These are phyloP conservation scores for Trebouxia sp. DNA, from an alignment of 139 green algal species.

Conservation along the genomic window DNA sequence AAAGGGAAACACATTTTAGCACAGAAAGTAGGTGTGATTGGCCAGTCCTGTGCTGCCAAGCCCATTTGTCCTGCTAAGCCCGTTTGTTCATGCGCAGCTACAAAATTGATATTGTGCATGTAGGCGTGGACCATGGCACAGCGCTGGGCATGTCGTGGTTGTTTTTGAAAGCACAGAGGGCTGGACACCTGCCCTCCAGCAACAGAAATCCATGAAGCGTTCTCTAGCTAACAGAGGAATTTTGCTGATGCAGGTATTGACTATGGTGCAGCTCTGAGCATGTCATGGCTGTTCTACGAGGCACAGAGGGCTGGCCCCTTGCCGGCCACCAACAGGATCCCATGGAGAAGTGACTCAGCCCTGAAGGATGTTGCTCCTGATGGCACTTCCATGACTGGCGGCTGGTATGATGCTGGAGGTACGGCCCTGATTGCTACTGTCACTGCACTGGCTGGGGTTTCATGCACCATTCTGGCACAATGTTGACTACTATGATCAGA, in stretches of 20 bases:
- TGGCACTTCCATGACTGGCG: constrained; percentile 42
- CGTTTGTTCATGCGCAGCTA: too few species aligned
- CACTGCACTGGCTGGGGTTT: too few species aligned
- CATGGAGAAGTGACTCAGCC: constrained; percentile 54
- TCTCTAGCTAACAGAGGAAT: too few species aligned
- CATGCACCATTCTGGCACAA: too few species aligned
- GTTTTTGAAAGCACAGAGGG: constrained; percentile 58
- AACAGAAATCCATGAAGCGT: constrained; percentile 60
- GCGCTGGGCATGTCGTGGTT: constrained; percentile 40
- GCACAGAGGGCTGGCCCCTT: constrained; percentile 49
- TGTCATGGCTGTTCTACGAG: constrained; percentile 51
- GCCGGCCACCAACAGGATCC: constrained; percentile 47
- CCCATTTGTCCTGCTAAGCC: too few species aligned
- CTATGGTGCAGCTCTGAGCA: constrained; percentile 36
- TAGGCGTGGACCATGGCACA: constrained; percentile 32
- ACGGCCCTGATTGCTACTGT: too few species aligned
- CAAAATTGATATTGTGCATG: too few species aligned
- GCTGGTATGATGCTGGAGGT: constrained; percentile 66
- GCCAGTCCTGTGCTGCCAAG: too few species aligned
- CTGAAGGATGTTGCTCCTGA: constrained; percentile 43
- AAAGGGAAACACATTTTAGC: too few species aligned
- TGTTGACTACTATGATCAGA: too few species aligned
- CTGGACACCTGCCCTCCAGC: constrained; percentile 34
- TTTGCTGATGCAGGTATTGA: constrained; percentile 46
- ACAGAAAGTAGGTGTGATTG: too few species aligned